Base-by-base conservation (phyloP, 768 basidiomycete genomes). In the Paxillus ammoniavirescens region DNA sequence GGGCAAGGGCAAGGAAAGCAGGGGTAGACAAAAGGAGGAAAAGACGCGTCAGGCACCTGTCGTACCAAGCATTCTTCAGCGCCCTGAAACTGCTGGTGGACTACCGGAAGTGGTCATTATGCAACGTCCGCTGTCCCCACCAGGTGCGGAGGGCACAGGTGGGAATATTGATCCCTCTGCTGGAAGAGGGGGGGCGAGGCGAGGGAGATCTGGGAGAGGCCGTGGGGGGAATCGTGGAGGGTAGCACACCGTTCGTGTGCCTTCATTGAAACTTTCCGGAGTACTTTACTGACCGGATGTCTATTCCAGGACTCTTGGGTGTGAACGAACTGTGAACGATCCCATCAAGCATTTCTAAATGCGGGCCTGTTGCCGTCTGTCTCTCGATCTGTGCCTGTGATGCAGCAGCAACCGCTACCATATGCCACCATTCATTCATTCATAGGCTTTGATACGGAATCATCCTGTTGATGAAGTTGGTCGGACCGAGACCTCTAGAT, bases 141-240 rank as follows among this genome's bases (percentile, higher is more conserved):
- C 44, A 10, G 57, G 47, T 28, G 15, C 41, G 5, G 62, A 60
- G 28, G 50, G 49, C 13, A 17, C 47, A 23, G 54, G 46, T 10
- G 18, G 26, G 26, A 38, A 52, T 38, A 45, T 61, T 42, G 59
- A 59, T 17, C 2, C 48, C 7, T 51, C 58, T 5, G 33, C 58
- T 44, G 61, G 62, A 6, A 58, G 65, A 54, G 69, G 67, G 2
- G 49, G 63, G n/a, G 40, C 17, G 26, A 68, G 63, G 30, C 54
- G 71, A 9, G 70, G 67, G 0, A 65, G 71, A 31, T n/a, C n/a
- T n/a, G 69, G 68, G 1, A 56, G 65, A n/a, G 65, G 69, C n/a
- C 59, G 73, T 2, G 64, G 73, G 18, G 68, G 58, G 5, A 49
- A 61, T 4, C 69, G 71, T 15, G 67, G 71, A 5, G 65, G 64